Evolutionary conservation across 1,284 basidiomycete genomes (phyloP).

Genomic region (Trichosporon faecale): DNA sequence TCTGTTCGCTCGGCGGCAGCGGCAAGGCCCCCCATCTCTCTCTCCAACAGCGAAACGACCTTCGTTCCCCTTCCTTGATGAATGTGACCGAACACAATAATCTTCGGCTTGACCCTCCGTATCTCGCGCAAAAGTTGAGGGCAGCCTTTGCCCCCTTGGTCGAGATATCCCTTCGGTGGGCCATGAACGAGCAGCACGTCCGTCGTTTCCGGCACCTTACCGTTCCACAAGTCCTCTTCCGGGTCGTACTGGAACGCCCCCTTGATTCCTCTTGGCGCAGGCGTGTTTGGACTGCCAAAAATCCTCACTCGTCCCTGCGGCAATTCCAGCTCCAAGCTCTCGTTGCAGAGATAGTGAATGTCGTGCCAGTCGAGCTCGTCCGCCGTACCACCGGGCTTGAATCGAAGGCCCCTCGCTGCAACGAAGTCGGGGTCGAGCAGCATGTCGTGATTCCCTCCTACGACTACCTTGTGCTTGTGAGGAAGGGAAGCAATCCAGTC

Average conservation of each 20-base stretch:
- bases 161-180: not conserved
- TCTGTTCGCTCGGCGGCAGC: not conserved
- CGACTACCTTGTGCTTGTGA: constrained; percentile 14
- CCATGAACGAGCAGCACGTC: not conserved
- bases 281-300: not conserved
- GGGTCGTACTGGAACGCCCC: not conserved
- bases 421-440: not conserved
- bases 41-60: not conserved
- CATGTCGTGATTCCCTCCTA: constrained; percentile 15
- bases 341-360: not conserved
- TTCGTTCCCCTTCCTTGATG: not conserved
- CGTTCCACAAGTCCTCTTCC: not conserved
- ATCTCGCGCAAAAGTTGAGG: not conserved
- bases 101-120: not conserved
- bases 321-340: not conserved
- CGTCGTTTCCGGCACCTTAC: not conserved
- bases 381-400: not conserved
- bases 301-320: not conserved
- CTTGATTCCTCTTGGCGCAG: not conserved
- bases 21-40: no score
- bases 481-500: constrained; percentile 9
- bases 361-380: constrained; percentile 12
- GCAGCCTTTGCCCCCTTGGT: not conserved
- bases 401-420: not conserved
- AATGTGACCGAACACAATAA: not conserved